phyloP scores from a whole-genome alignment of 371 early-diverging fungal genomes.

The Mortierella sp. region DNA sequence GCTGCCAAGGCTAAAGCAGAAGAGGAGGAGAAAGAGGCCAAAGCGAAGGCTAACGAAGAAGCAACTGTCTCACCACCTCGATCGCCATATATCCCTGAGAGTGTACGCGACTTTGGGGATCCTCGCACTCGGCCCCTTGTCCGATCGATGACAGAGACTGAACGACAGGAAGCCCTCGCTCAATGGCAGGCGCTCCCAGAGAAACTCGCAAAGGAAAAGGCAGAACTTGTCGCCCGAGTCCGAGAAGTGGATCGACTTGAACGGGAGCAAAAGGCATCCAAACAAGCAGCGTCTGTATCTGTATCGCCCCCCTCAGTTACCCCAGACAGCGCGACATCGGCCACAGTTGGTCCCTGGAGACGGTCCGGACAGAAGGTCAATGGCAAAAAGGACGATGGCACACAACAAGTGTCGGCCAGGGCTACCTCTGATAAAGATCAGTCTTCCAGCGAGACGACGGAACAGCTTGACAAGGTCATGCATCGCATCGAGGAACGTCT shows the following conservation, averaged over 20 bases:
- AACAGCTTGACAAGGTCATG: constrained; percentile 35
- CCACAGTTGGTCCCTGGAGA: constrained; percentile 20
- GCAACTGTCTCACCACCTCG: neutral
- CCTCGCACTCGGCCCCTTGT: constrained; percentile 7
- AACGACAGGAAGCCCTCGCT: constrained; percentile 11
- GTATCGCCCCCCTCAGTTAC: neutral
- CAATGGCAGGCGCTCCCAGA: constrained; percentile 28
- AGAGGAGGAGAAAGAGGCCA: neutral
- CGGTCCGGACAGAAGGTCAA: constrained; percentile 5
- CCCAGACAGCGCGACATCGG: neutral
- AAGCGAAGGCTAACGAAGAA: neutral
- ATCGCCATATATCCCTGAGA: neutral
- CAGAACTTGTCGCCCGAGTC: constrained; percentile 4
- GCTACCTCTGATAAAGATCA: neutral
- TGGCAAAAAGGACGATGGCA: constrained; percentile 12
- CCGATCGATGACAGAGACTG: constrained; percentile 5
- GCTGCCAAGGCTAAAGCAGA: constrained; percentile 19
- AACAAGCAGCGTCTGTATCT: too few species aligned
- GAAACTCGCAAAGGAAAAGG: constrained; percentile 20
- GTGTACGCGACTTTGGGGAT: constrained; percentile 4
- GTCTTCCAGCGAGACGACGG: constrained; percentile 4
- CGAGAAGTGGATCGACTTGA: neutral
- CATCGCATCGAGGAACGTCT: constrained; percentile 35
- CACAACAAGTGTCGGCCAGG: neutral
- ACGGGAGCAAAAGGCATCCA: neutral